A percentile compares a stretch with the other conserved stretches of the same genome.
Evolutionary conservation across 371 early-diverging fungal genomes (phyloP).

Genomic region (Capillidium heterosporum): DNA sequence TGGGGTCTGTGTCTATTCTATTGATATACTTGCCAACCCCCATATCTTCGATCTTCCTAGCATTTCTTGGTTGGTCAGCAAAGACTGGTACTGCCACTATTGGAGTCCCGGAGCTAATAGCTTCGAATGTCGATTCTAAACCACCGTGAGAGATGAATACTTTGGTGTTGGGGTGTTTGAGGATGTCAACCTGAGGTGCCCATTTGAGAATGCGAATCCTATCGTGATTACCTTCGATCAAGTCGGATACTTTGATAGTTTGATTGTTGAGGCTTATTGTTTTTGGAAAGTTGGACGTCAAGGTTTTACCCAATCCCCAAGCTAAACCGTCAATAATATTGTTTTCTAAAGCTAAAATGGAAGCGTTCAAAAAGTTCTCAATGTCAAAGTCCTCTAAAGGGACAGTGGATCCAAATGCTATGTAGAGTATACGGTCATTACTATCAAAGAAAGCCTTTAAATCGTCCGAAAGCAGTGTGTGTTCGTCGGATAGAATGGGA

Average conservation of each 20-base stretch:
- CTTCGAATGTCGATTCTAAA: slow-evolving; percentile 1
- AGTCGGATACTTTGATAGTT: not conserved
- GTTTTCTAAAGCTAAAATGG: not conserved
- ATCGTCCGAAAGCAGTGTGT: not conserved
- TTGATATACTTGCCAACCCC: not conserved
- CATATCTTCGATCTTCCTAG: not conserved
- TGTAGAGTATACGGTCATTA: not conserved
- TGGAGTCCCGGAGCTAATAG: slow-evolving; percentile 1
- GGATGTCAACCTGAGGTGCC: slow-evolving; percentile 6
- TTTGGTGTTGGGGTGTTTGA: slow-evolving; percentile 3
- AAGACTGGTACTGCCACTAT: slow-evolving; percentile 2
- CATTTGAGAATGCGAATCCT: not conserved
- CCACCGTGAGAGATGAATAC: slow-evolving; percentile 7
- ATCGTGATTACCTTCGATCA: not conserved
- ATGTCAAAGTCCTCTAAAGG: not conserved
- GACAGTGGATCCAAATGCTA: slow-evolving; percentile 5
- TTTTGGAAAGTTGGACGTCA: not conserved
- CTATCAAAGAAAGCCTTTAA: slow-evolving; percentile 1
- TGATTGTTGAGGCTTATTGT: not conserved
- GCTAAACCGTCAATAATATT: slow-evolving; percentile 1
- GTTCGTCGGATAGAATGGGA: not conserved
- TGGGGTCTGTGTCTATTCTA: not conserved
- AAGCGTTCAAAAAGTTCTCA: not conserved
- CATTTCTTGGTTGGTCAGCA: slow-evolving; percentile 4
- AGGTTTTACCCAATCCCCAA: slow-evolving; percentile 3